Percentiles rank a stretch among this genome's conserved stretches.
Conservation (phyloP, 495 filamentous ascomycete species). For the Trichoderma virens region DNA sequence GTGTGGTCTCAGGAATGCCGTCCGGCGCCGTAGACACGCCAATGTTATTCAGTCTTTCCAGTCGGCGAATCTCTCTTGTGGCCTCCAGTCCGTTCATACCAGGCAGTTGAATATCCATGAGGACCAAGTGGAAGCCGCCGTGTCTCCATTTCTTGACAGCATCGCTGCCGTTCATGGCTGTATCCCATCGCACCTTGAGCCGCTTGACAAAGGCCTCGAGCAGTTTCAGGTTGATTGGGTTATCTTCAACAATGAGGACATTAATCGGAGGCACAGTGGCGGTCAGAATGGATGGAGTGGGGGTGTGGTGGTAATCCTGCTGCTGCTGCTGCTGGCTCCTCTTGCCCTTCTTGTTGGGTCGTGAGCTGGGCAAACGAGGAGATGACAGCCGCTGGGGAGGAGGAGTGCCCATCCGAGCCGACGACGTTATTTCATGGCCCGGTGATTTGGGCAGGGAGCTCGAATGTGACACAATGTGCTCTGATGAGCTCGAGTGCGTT, state of each 20-base stretch:
- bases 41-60: slow-evolving; percentile 84
- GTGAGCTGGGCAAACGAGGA: slow-evolving; percentile 39
- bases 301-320: slow-evolving; percentile 25
- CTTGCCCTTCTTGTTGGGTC: slow-evolving; percentile 51
- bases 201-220: slow-evolving; percentile 95
- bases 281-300: slow-evolving; percentile 64
- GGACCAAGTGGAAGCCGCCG: slow-evolving; percentile 92
- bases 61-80: slow-evolving; percentile 88
- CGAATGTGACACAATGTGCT: slow-evolving; percentile 19
- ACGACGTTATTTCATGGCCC: slow-evolving; percentile 49
- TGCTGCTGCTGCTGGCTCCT: slow-evolving; percentile 6
- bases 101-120: slow-evolving; percentile 98
- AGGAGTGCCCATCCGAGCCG: slow-evolving; percentile 27
- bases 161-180: slow-evolving; percentile 86
- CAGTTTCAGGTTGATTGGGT: slow-evolving; percentile 90
- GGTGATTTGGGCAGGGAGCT: neutral
- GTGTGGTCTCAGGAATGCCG: slow-evolving; percentile 27
- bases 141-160: slow-evolving; percentile 87
- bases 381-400: slow-evolving; percentile 55
- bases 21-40: slow-evolving; percentile 56
- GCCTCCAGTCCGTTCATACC: slow-evolving; percentile 96
- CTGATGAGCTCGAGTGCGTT: slow-evolving; percentile 46
- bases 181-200: slow-evolving; percentile 95
- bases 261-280: slow-evolving; percentile 83
- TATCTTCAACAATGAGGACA: slow-evolving; percentile 96